Evolutionary conservation across 2,329 filamentous ascomycete species (phyloP).

Genomic region (Aspergillus uvarum): DNA sequence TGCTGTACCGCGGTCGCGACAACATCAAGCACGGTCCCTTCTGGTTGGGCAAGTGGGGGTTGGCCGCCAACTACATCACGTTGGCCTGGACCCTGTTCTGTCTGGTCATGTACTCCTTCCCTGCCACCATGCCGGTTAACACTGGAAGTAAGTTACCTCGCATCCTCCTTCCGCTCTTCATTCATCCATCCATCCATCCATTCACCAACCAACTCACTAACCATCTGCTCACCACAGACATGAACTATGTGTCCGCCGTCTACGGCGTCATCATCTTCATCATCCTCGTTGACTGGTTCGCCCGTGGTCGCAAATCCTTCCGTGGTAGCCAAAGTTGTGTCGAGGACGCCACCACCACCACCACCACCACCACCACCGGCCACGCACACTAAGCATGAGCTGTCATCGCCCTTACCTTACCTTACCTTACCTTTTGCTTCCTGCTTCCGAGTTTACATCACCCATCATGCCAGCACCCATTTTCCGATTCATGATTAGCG

Average conservation of each 20-base stretch:
- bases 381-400: background rate
- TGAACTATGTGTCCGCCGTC: slow-evolving; percentile 47
- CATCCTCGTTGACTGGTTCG: slow-evolving; percentile 38
- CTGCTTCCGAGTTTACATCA: background rate
- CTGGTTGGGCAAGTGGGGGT: slow-evolving; percentile 48
- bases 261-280: slow-evolving; percentile 35
- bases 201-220: background rate
- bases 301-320: slow-evolving; percentile 32
- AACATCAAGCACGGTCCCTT: slow-evolving; percentile 50
- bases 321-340: slow-evolving; percentile 20
- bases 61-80: slow-evolving; percentile 44
- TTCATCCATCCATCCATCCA: background rate
- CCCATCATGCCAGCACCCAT: background rate
- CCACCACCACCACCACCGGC: background rate
- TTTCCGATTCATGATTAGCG: background rate
- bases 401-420: too few relatives aligned
- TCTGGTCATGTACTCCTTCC: slow-evolving; percentile 41
- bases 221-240: slow-evolving; percentile 25
- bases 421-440: too few relatives aligned
- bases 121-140: slow-evolving; percentile 34
- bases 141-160: slow-evolving; percentile 33
- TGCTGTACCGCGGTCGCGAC: slow-evolving; percentile 47
- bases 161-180: too few relatives aligned
- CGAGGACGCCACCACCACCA: background rate
- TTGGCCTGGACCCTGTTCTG: slow-evolving; percentile 50